Percentiles rank a stretch among this genome's conserved stretches.
phyloP scores from a whole-genome alignment of 371 early-diverging fungal genomes.

The Mortierella sp. region DNA sequence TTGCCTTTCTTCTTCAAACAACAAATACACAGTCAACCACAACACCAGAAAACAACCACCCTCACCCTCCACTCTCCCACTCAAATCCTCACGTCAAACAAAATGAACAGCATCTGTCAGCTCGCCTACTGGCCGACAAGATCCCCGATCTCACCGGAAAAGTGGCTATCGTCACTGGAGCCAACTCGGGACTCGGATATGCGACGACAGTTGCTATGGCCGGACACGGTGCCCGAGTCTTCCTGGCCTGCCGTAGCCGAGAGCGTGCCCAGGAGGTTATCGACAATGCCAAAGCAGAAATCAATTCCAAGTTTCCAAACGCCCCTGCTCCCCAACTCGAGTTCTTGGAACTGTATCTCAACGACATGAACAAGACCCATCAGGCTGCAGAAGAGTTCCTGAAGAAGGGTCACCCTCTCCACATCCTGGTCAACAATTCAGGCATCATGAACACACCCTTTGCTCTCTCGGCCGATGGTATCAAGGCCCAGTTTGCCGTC shows the following conservation, averaged over 20 bases:
- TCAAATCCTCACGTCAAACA: too few relatives aligned
- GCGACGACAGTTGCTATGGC: constrained; percentile 70
- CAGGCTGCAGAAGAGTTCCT: constrained; percentile 65
- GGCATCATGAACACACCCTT: constrained; percentile 79
- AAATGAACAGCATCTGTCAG: not conserved
- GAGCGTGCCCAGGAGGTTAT: constrained; percentile 62
- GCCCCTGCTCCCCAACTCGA: too few relatives aligned
- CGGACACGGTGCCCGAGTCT: constrained; percentile 66
- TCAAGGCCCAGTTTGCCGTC: constrained; percentile 79
- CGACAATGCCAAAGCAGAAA: constrained; percentile 20
- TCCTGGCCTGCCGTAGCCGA: constrained; percentile 68
- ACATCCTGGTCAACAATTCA: constrained; percentile 78
- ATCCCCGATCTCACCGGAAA: constrained; percentile 73
- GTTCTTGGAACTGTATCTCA: constrained; percentile 68
- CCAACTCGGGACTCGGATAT: constrained; percentile 75
- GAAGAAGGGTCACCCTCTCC: constrained; percentile 56
- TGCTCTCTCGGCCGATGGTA: constrained; percentile 71
- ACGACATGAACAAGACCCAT: constrained; percentile 63
- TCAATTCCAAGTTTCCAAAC: too few relatives aligned
- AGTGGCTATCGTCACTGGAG: constrained; percentile 79
- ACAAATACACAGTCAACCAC: not conserved
- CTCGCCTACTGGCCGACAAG: constrained; percentile 13
- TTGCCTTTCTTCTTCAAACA: too few relatives aligned
- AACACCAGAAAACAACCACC: too few relatives aligned
- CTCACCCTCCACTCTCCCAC: not conserved